These are phyloP conservation scores for Trichoderma reesei DNA, from an alignment of 495 filamentous ascomycete species.

Conservation along the genomic window DNA sequence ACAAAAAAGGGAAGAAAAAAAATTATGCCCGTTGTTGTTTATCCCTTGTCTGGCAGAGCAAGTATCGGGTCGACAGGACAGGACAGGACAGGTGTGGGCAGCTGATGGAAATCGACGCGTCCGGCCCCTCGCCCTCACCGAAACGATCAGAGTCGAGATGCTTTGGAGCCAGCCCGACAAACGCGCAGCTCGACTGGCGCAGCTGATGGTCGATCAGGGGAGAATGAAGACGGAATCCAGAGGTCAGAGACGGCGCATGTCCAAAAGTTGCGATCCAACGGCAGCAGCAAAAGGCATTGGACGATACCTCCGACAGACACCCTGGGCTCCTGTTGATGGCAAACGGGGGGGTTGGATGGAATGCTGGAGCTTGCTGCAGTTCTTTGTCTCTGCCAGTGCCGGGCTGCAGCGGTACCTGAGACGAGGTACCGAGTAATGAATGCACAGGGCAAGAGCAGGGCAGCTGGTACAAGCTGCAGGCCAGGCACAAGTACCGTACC, in stretches of 20 bases:
- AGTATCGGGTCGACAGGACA: too few relatives aligned
- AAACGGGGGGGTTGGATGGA: not conserved
- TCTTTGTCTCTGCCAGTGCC: not conserved
- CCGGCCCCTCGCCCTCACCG: not conserved
- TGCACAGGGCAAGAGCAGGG: not conserved
- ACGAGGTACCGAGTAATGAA: too few relatives aligned
- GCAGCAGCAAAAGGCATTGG: not conserved
- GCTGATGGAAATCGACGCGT: slow-evolving; percentile 2
- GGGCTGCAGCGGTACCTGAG: not conserved
- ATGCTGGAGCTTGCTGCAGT: too few relatives aligned
- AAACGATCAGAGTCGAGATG: not conserved
- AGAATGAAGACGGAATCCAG: not conserved
- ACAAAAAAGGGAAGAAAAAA: not conserved
- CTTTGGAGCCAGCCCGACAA: slow-evolving; percentile 1
- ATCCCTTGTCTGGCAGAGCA: slow-evolving; percentile 2
- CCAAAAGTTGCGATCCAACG: not conserved
- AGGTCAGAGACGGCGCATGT: not conserved
- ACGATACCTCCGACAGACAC: too few relatives aligned
- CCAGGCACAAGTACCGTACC: too few relatives aligned
- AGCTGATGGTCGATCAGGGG: not conserved
- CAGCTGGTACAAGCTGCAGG: not conserved
- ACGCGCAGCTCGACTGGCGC: not conserved
- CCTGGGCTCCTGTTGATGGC: slow-evolving; percentile 5
- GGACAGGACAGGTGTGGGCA: slow-evolving; percentile 3
- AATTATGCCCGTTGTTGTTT: slow-evolving; percentile 1